phyloP scores from a whole-genome alignment of 2,329 filamentous ascomycete genomes.

The Cercospora sp. region DNA sequence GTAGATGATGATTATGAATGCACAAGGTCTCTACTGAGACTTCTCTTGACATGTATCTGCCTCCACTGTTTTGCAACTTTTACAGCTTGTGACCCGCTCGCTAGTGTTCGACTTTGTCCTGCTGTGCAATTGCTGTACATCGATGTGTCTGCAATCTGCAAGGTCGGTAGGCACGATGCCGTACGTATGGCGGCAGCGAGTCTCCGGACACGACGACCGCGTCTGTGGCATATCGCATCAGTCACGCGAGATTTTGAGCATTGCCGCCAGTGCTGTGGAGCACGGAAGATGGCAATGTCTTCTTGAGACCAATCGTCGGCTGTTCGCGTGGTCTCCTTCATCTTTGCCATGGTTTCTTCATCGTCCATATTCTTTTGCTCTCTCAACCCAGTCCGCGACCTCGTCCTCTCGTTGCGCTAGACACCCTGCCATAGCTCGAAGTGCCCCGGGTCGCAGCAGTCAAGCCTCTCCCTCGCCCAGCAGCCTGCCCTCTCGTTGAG shows the following conservation, averaged over 20 bases:
- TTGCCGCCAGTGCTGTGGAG: background rate
- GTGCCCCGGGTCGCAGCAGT: conserved; percentile 44
- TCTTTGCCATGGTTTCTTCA: background rate
- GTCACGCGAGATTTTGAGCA: background rate
- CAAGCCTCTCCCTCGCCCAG: conserved; percentile 56
- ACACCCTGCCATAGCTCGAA: conserved; percentile 46
- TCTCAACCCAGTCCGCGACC: conserved; percentile 35
- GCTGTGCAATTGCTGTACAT: background rate
- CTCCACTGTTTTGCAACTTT: background rate
- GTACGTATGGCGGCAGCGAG: background rate
- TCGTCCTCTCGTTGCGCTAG: conserved; percentile 38
- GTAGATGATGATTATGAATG: background rate
- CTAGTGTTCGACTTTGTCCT: background rate
- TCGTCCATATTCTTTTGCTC: background rate
- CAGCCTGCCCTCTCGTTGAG: conserved; percentile 41
- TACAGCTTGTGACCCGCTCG: background rate
- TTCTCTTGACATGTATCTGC: background rate
- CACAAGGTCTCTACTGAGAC: background rate
- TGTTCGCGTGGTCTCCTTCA: background rate
- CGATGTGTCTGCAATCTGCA: background rate
- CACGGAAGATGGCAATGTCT: conserved; percentile 1
- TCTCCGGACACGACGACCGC: background rate
- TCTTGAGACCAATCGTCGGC: background rate
- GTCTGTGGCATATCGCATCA: background rate
- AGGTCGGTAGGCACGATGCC: background rate